Evolutionary conservation across 2,329 filamentous ascomycete species (phyloP), one percentile per base, ranked within the genome.

Genomic region (Sporothrix brunneoviolacea): DNA sequence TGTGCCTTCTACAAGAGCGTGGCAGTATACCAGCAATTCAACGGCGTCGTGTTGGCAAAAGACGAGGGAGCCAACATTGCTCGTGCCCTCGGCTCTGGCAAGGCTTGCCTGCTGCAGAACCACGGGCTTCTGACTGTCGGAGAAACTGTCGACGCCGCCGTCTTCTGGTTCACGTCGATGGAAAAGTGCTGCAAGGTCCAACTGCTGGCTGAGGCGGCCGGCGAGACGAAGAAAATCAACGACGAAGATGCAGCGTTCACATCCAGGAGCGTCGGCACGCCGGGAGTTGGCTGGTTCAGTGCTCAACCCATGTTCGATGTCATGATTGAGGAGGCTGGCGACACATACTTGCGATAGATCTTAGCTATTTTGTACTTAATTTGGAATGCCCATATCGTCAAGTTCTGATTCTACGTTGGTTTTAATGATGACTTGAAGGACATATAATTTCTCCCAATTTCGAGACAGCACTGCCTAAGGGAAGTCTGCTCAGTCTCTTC

Each of bases 261-360:
- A 0, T 82, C 79, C 59, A 79, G 83, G 65, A 74, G 78, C 0
- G 70, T 88, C 3, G 86, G 86, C 0, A 76, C 71, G 0, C 71
- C 76, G 15, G 60, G 64, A 30, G 82, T 79, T 0, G 85, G 85
- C 0, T 88, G 78, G 73, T 90, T 89, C 61, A 81, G 75, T 58
- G 85, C 82, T 6, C 83, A 82, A 68, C 84, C 85, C 15, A 58
- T 83, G 55, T 89, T 89, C 67, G 84, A 88, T 68, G 67, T 87
- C 36, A 6, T 48, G 50, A 33, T 43, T 3, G 50, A 44, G 30
- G 38, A 44, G n/a, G 12, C 48, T 22, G 50, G 49, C 8, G 37
- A 41, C 36, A 30, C 15, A 2, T 51, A 41, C 36, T 27, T 51
- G 19, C 36, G 40, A 19, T 47, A 38, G 35, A 19, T n/a, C n/a